These are phyloP conservation scores for Lactuca sativa DNA, from an alignment of 129 eudicot genomes.

Conservation along the genomic window DNA sequence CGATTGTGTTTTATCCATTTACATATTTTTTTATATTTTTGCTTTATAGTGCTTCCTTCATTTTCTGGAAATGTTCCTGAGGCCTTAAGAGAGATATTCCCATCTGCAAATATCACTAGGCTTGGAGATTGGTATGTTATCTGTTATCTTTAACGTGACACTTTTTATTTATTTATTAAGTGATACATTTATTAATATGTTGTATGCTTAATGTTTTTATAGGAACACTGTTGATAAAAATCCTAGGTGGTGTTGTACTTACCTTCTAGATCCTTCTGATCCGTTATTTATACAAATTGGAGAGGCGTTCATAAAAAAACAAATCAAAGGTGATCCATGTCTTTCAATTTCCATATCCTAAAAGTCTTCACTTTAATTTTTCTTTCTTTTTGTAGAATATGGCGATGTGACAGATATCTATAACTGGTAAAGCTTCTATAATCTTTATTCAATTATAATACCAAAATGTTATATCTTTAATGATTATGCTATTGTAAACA, in stretches of 20 bases:
- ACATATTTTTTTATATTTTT: constrained; percentile 15
- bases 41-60: constrained; percentile 77
- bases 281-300: constrained; percentile 84
- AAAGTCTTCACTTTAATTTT: not conserved
- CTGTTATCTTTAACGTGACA: not conserved
- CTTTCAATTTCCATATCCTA: not conserved
- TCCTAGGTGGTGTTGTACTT: constrained; percentile 95
- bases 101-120: constrained; percentile 83
- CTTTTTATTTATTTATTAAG: not conserved
- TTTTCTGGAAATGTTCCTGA: constrained; percentile 97
- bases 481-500: constrained; percentile 27
- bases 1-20: not conserved
- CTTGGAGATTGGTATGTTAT: constrained; percentile 77
- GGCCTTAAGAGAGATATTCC: constrained; percentile 65
- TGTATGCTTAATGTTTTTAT: not conserved
- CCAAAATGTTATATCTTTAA: constrained; percentile 12
- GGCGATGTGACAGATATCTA: constrained; percentile 95
- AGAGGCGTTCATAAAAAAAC: constrained; percentile 76
- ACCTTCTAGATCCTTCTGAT: constrained; percentile 93
- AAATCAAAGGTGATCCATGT: constrained; percentile 54
- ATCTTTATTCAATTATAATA: not conserved
- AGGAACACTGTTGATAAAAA: constrained; percentile 90
- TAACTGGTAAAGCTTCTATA: constrained; percentile 63
- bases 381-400: constrained; percentile 56
- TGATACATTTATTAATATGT: constrained; percentile 12